Conservation (phyloP, 2,329 filamentous ascomycete genomes). For the Trichophyton benhamiae region DNA sequence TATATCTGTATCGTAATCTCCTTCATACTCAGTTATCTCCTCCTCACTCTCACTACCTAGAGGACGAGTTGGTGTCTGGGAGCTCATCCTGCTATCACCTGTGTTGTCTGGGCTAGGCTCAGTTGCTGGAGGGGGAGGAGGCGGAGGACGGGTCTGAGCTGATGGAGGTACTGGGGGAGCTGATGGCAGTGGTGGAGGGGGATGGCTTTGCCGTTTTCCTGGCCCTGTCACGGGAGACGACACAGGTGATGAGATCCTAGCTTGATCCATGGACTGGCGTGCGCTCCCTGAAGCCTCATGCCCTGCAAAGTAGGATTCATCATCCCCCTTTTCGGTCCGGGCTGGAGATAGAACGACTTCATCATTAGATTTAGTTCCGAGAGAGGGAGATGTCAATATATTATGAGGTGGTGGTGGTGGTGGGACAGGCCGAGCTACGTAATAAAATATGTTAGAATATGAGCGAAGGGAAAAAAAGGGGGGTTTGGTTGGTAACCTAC, state of each 20-base stretch:
- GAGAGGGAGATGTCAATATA: constrained; percentile 51
- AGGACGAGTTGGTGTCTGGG: constrained; percentile 34
- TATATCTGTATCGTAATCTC: constrained; percentile 96
- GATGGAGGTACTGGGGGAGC: constrained; percentile 32
- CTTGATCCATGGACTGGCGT: neutral
- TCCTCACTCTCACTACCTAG: constrained; percentile 54
- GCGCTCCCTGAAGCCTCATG: constrained; percentile 4
- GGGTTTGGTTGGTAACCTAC: neutral
- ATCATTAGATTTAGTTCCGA: constrained; percentile 80
- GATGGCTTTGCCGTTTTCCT: constrained; percentile 33
- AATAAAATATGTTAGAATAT: neutral
- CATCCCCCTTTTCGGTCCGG: constrained; percentile 2
- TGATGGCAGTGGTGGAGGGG: constrained; percentile 30
- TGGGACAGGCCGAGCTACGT: constrained; percentile 50
- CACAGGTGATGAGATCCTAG: constrained; percentile 9
- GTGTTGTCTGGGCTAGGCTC: constrained; percentile 46
- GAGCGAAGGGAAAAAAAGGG: neutral
- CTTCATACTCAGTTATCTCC: constrained; percentile 87
- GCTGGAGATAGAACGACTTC: constrained; percentile 48
- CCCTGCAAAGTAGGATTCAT: constrained; percentile 4
- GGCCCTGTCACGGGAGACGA: constrained; percentile 21
- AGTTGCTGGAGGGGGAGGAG: constrained; percentile 51
- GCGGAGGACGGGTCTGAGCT: constrained; percentile 50
- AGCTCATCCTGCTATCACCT: constrained; percentile 37
- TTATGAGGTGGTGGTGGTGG: constrained; percentile 42